A percentile compares a stretch with the other conserved stretches of the same genome.
Conservation (phyloP, 768 basidiomycete species). For the Mycena crocata region DNA sequence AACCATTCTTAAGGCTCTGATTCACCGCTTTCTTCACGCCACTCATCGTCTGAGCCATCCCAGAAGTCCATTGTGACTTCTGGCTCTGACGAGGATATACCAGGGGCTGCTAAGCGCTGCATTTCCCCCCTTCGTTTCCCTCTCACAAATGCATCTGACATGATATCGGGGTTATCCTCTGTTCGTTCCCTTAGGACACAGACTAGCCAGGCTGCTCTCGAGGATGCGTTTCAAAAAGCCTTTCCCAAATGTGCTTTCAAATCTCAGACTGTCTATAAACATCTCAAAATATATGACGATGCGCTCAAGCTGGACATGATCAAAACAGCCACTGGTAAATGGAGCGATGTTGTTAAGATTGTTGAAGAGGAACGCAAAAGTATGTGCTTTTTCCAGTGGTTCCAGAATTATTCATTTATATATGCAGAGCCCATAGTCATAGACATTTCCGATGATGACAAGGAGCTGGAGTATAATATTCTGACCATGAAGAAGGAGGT, state of each 20-base stretch:
- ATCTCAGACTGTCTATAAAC: background rate
- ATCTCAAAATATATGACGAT: background rate
- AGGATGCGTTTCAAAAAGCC: background rate
- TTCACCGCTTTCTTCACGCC: background rate
- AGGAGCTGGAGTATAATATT: background rate
- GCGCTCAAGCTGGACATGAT: background rate
- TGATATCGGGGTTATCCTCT: background rate
- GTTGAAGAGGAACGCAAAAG: background rate
- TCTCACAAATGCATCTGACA: background rate
- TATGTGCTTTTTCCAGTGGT: background rate
- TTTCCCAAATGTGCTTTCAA: background rate
- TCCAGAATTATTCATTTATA: background rate
- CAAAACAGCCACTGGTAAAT: background rate
- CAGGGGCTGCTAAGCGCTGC: background rate
- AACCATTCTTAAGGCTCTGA: background rate
- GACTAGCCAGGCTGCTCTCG: background rate
- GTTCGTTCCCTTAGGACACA: background rate
- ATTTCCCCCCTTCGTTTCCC: background rate
- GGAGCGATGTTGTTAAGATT: background rate
- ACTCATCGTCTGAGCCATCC: too few relatives aligned
- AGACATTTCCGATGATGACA: background rate
- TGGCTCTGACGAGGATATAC: too few relatives aligned
- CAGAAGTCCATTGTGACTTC: too few relatives aligned
- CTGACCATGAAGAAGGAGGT: background rate
- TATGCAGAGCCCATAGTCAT: background rate